Base-by-base conservation (phyloP, 2,329 filamentous ascomycete species). In the Colletotrichum horii region DNA sequence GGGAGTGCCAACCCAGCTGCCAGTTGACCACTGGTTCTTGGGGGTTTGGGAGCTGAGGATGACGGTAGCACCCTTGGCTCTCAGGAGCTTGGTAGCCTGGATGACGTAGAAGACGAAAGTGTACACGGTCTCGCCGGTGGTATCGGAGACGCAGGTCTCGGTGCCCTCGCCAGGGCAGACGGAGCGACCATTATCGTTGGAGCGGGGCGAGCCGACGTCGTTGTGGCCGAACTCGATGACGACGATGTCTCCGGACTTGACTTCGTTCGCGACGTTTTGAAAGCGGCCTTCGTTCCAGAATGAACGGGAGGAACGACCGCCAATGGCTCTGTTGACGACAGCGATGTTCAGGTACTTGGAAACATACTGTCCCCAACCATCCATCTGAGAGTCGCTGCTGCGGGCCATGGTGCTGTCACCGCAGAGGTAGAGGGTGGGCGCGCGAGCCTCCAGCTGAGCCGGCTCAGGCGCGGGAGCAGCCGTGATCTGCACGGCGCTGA, bases 211-310 rank as follows among this genome's bases (percentile, higher is more conserved):
- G 3, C 92, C 92, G 26, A 92, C 93, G 78, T 94, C 93, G 79
- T 95, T 95, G 85, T 94, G 93, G 1, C 93, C 93, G 79, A 94
- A 94, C 79, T 94, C 93, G 68, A 94, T 93, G 71, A 94, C 86
- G 3, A 94, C 92, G 81, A 91, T 92, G 82, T 94, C 93, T 43
- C 91, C 91, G 3, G 86, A 74, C 80, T 89, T 78, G 32, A 94
- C 85, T 4, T 86, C 79, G 58, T 87, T 83, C 62, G 89, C 88
- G 68, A 94, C 89, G 1, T 85, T 86, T 19, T 87, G 82, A 84
- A 94, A 95, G n/a, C 91, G 91, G 11, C 90, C 91, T 83, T 95
- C 93, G 65, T 91, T 88, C 3, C 89, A 93, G 83, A 89, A 95
- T 30, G 91, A 93, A 56, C 93, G 89, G 1, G 93, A 92, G 28